phyloP scores from a whole-genome alignment of 2,329 filamentous ascomycete species.

The Ophiocordyceps camponoti-leonardi region DNA sequence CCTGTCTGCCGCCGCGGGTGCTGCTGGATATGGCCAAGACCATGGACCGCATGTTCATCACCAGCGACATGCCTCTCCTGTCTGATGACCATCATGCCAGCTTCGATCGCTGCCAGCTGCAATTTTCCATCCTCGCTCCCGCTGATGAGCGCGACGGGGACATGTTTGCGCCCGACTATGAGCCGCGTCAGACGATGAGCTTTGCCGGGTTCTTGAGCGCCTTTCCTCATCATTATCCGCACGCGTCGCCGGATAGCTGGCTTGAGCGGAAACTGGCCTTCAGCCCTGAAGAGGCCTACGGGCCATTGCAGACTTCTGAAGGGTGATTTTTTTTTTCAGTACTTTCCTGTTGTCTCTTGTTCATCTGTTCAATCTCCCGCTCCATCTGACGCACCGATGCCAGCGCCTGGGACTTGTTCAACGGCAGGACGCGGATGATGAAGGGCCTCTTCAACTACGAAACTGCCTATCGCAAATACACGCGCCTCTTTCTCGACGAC shows the following conservation, averaged over 20 bases:
- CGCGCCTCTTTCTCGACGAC: slow-evolving; percentile 37
- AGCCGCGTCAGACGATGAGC: slow-evolving; percentile 23
- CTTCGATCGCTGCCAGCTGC: slow-evolving; percentile 38
- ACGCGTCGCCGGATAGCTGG: slow-evolving; percentile 28
- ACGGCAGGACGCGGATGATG: slow-evolving; percentile 52
- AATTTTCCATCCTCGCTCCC: slow-evolving; percentile 34
- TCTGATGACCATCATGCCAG: slow-evolving; percentile 19
- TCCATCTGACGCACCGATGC: not conserved
- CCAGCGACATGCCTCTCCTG: slow-evolving; percentile 33
- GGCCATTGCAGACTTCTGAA: slow-evolving; percentile 26
- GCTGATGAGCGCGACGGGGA: slow-evolving; percentile 18
- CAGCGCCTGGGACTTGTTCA: slow-evolving; percentile 46
- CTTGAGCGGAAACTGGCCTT: slow-evolving; percentile 46
- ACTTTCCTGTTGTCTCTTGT: not conserved
- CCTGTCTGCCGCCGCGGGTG: slow-evolving; percentile 45
- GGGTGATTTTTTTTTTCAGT: slow-evolving; percentile 23
- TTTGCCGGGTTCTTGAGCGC: slow-evolving; percentile 22
- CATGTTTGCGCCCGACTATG: slow-evolving; percentile 33
- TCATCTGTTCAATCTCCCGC: not conserved
- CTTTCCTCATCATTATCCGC: slow-evolving; percentile 12
- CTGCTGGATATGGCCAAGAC: slow-evolving; percentile 37
- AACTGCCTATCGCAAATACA: slow-evolving; percentile 43
- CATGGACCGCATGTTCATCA: slow-evolving; percentile 52
- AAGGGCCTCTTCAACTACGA: slow-evolving; percentile 56
- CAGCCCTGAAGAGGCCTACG: slow-evolving; percentile 40